Evolutionary conservation across 805 yeast genomes (phyloP), one percentile per base, ranked within the genome.

Genomic region (Candida boleticola): DNA sequence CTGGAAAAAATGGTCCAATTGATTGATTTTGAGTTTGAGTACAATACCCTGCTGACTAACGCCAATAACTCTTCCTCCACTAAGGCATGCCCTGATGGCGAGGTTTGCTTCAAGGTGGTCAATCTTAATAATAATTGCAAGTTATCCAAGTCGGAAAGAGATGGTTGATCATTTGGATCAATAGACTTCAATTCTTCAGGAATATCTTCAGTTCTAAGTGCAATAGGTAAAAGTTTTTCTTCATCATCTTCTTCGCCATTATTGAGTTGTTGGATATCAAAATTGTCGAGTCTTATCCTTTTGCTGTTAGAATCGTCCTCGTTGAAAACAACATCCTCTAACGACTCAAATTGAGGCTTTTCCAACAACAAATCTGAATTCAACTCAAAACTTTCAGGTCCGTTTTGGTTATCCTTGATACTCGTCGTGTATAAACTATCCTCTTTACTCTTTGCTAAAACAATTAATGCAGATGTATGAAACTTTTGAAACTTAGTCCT

Each of bases 61-160:
- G 97, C 92, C 48, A 77, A 60, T n/a, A 89, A 64, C 57, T 90
- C 96, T 63, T 89, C 96, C 47, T 84, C 87, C 0, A 84, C 84
- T 39, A 93, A 66, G 0, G 80, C 71, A 55, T 83, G 79, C 17
- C 80, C 80, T 0, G 82, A 68, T 1, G 97, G 97, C 3, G 92
- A 75, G 1, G 85, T 79, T 41, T 80, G 84, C 42, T 77, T 74
- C 25, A 86, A 64, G 2, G 82, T 73, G 38, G 81, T 76, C 37
- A 83, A 66, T 48, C 90, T 75, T 43, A 90, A 68, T 23, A 93
- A 63, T 18, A 93, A 64, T 54, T 88, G 90, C n/a, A 87, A 63
- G 44, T 73, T 72, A 58, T 93, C 98, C 39, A 82, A 63, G 50
- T 81, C 83, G 2, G 80, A 68, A 35, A 92, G 71, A 1, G 72